phyloP scores from a whole-genome alignment of 2,329 filamentous ascomycete species.

The Cercospora nicotianae region DNA sequence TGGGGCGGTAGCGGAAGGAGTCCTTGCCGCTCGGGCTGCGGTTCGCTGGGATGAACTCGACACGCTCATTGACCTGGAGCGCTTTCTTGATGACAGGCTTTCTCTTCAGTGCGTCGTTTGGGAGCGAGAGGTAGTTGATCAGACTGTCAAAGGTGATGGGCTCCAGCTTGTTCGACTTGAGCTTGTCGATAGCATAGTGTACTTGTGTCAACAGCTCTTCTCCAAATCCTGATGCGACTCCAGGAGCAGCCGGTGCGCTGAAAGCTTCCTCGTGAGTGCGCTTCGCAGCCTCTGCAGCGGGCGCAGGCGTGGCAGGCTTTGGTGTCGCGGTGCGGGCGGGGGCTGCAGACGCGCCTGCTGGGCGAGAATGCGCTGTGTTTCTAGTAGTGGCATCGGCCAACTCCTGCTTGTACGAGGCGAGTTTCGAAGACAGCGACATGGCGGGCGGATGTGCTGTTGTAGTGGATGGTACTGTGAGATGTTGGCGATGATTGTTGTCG shows the following conservation, averaged over 20 bases:
- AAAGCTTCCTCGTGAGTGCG: conserved; percentile 33
- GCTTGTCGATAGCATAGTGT: conserved; percentile 79
- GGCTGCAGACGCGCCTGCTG: conserved; percentile 20
- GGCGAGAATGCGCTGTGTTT: conserved; percentile 34
- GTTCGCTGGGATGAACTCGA: conserved; percentile 53
- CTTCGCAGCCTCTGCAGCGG: conserved; percentile 70
- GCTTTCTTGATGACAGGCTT: conserved; percentile 63
- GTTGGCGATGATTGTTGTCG: background rate
- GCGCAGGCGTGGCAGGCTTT: conserved; percentile 23
- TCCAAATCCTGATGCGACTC: conserved; percentile 48
- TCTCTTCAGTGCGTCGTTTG: conserved; percentile 41
- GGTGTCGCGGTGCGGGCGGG: conserved; percentile 32
- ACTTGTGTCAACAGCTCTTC: conserved; percentile 82
- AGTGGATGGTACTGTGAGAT: conserved; percentile 1
- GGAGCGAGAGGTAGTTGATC: conserved; percentile 75
- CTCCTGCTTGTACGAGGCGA: conserved; percentile 36
- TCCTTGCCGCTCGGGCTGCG: conserved; percentile 52
- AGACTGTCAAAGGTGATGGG: conserved; percentile 73
- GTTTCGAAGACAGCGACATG: conserved; percentile 35
- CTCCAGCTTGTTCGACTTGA: conserved; percentile 65
- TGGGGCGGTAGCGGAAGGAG: conserved; percentile 79
- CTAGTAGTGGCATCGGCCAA: conserved; percentile 34
- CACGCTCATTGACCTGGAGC: conserved; percentile 66
- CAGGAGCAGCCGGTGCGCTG: conserved; percentile 42
- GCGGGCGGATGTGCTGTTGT: conserved; percentile 13